Conservation (phyloP, 1,139 yeast species). For the Zygosaccharomyces pseudobailii region DNA sequence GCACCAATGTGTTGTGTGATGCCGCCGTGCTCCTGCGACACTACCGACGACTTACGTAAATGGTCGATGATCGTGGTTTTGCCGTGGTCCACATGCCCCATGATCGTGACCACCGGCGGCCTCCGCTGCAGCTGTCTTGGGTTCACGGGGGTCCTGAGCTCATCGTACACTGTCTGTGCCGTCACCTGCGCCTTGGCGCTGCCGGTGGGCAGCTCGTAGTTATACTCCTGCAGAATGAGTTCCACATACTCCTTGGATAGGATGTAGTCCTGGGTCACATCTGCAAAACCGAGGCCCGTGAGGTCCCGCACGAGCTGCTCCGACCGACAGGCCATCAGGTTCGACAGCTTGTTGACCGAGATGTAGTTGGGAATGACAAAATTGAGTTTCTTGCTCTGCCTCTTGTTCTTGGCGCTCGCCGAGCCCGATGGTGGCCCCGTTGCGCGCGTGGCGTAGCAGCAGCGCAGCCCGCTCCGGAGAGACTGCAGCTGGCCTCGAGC, state of each 20-base stretch:
- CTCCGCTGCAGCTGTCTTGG: conserved; percentile 51
- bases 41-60: conserved; percentile 78
- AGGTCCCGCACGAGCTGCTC: conserved; percentile 55
- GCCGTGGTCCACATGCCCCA: conserved; percentile 99
- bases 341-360: conserved; percentile 71
- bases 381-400: conserved; percentile 23
- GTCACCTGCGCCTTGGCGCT: conserved; percentile 32
- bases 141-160: conserved; percentile 40
- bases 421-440: too few species aligned
- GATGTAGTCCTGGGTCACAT: conserved; percentile 70
- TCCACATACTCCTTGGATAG: conserved; percentile 82
- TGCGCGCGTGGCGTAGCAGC: background rate
- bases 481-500: background rate
- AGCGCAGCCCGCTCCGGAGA: background rate
- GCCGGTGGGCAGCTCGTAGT: conserved; percentile 49
- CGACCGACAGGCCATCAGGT: conserved; percentile 61
- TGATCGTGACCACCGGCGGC: conserved; percentile 93
- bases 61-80: conserved; percentile 90
- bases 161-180: conserved; percentile 50
- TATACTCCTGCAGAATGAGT: conserved; percentile 83
- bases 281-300: conserved; percentile 68
- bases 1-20: conserved; percentile 99
- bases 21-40: conserved; percentile 87
- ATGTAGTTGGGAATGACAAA: conserved; percentile 61
- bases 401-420: background rate